Percentiles rank a stretch among this genome's conserved stretches.
Conservation (phyloP, 768 basidiomycete genomes). For the Auriscalpium microsporum region DNA sequence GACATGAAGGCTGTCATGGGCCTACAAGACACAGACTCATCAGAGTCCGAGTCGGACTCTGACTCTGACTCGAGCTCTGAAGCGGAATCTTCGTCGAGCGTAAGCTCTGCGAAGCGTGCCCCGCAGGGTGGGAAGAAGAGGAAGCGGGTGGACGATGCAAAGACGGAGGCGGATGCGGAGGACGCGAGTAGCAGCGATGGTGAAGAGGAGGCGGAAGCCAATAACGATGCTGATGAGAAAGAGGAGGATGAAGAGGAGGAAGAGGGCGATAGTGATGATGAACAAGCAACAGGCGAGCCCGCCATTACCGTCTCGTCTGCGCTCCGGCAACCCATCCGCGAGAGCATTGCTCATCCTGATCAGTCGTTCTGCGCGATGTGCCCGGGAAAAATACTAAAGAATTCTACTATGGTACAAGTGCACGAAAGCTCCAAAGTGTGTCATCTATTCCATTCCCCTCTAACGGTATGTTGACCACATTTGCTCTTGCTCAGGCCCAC, state of each 20-base stretch:
- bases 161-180: constrained; percentile 16
- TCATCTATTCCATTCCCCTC: constrained; percentile 22
- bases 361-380: constrained; percentile 60
- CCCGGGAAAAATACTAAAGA: constrained; percentile 66
- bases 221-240: constrained; percentile 18
- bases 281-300: constrained; percentile 21
- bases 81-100: neutral
- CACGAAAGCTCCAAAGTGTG: constrained; percentile 61
- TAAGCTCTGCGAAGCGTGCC: neutral
- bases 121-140: neutral
- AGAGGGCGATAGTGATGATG: constrained; percentile 16
- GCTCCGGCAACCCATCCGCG: constrained; percentile 54
- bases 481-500: constrained; percentile 42
- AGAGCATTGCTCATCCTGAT: constrained; percentile 30
- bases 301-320: constrained; percentile 50
- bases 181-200: constrained; percentile 22
- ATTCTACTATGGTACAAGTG: constrained; percentile 40
- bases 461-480: neutral
- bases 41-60: constrained; percentile 49
- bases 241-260: constrained; percentile 13
- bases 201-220: constrained; percentile 12
- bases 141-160: constrained; percentile 3
- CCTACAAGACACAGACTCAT: constrained; percentile 67
- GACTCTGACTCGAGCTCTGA: constrained; percentile 21
- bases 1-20: constrained; percentile 59